Conservation (phyloP, 306 rosid genomes). For the Abrus pulchellus region DNA sequence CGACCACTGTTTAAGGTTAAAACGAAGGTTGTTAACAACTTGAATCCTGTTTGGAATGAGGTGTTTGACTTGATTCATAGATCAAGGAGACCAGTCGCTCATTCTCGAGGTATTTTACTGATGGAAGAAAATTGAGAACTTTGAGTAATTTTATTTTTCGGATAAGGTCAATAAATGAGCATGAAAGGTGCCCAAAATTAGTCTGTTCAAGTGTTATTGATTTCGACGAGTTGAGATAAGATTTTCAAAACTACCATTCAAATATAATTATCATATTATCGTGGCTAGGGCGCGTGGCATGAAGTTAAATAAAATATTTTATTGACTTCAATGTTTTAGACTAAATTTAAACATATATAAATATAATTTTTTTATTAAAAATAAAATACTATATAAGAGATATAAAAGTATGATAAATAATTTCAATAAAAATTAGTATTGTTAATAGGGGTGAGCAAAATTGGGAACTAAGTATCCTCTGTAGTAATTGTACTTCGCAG, state of each 20-base stretch:
- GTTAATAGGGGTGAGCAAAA: too few relatives aligned
- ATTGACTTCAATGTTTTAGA: too few relatives aligned
- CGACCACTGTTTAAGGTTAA: slow-evolving; percentile 86
- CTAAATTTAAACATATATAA: too few relatives aligned
- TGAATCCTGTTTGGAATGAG: slow-evolving; percentile 93
- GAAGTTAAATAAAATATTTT: too few relatives aligned
- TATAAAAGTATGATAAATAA: too few relatives aligned
- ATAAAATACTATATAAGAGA: too few relatives aligned
- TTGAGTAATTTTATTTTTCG: slow-evolving; percentile 16
- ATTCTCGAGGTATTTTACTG: slow-evolving; percentile 63
- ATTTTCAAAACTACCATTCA: slow-evolving; percentile 12
- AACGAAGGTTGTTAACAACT: slow-evolving; percentile 90
- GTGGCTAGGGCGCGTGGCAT: neutral
- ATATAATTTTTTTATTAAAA: too few relatives aligned
- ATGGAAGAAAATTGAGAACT: too few relatives aligned
- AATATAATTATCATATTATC: neutral
- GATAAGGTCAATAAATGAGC: neutral
- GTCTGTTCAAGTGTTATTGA: neutral
- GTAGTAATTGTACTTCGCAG: too few relatives aligned
- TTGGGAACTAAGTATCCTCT: too few relatives aligned
- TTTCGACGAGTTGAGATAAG: neutral
- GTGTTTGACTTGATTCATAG: slow-evolving; percentile 77
- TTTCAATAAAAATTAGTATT: too few relatives aligned
- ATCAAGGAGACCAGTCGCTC: slow-evolving; percentile 96
- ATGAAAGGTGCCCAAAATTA: neutral